Base-by-base conservation (phyloP, 1,284 basidiomycete genomes). In the Sporisorium sorghi region DNA sequence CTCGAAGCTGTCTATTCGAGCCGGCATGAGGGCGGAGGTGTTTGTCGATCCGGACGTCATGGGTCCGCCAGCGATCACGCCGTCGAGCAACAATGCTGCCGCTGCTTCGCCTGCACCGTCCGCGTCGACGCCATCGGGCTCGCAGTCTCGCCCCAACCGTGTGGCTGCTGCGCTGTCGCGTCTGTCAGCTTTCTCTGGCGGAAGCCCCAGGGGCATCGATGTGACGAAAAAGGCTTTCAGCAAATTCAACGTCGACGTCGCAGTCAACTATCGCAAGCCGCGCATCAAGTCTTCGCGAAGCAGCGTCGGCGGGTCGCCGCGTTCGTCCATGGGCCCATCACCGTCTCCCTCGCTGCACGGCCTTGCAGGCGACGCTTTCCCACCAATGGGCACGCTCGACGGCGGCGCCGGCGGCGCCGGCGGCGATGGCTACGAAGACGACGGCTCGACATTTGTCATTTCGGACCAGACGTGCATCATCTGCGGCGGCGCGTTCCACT, bases 401-500 rank as follows among this genome's bases (percentile, higher is more conserved):
- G 37, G 40, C 19, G 43, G 35, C n/a, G n/a, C n/a, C n/a, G n/a
- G n/a, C n/a, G n/a, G n/a, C n/a, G n/a, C n/a, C n/a, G n/a, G n/a
- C 23, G 42, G 28, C 23, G 42, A 32, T 7, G 46, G 47, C 17
- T 4, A 9, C 7, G 12, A 17, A 10, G 43, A 24, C 15, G 60
- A 56, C 23, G 66, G 51, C 21, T 30, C 51, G 47, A 21, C 46
- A 3, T 59, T 43, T n/a, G 37, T 39, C 24, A 32, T 53, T 39
- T 44, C 56, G 19, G 63, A 42, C 17, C 66, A 75, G 46, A 60
- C 54, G 8, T 75, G 72, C 60, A 58, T 68, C 50, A 70, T 75
- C 42, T 71, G 72, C 62, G 57, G 56, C n/a, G 67, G 67, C 14
- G 35, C 47, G 1, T 75, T 75, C 49, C 72, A 75, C 50, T 75